Base-by-base conservation (phyloP, 2,329 filamentous ascomycete genomes). In the Cercospora janseana region DNA sequence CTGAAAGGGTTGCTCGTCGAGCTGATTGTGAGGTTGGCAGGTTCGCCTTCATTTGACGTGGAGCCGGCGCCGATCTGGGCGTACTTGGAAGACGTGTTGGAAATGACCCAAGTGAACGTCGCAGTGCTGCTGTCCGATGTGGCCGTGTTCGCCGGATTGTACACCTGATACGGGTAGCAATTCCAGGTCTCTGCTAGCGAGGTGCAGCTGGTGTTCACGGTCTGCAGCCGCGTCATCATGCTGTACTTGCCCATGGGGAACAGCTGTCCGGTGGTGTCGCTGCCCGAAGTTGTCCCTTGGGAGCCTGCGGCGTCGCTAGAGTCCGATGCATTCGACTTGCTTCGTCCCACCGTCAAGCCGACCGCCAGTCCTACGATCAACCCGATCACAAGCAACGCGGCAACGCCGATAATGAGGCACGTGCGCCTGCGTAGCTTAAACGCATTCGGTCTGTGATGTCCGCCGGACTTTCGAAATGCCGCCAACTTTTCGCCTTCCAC, bases 211-310 rank as follows among this genome's bases (percentile, higher is more conserved):
- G 79, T 77, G 12, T 70, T 68, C 2, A 76, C 68, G 4, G 71
- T 76, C 42, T 75, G 71, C 29, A 87, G 77, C 51, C 77, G 78
- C 16, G 81, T 81, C 5, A 76, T 71, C 58, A 87, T 73, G 28
- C 78, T 72, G 65, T 81, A 87, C n/a, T 78, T 75, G 4, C 84
- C 85, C 1, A 77, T 69, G 1, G 84, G 85, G 59, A 86, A 86
- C 46, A 68, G 63, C 31, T 61, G 57, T n/a, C n/a, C n/a, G n/a
- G n/a, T n/a, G n/a, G n/a, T n/a, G n/a, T n/a, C n/a, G n/a, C n/a
- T n/a, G n/a, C n/a, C n/a, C n/a, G n/a, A n/a, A n/a, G 41, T 24
- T 4, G 32, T 27, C 18, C 43, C 47, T 28, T 46, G 12, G 6
- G 42, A 21, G 16, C 15, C 29, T 20, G 16, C 42, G 31, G 26